Evolutionary conservation across 352 stramenopile species (phyloP).

Genomic region (Globisporangium spinosum): DNA sequence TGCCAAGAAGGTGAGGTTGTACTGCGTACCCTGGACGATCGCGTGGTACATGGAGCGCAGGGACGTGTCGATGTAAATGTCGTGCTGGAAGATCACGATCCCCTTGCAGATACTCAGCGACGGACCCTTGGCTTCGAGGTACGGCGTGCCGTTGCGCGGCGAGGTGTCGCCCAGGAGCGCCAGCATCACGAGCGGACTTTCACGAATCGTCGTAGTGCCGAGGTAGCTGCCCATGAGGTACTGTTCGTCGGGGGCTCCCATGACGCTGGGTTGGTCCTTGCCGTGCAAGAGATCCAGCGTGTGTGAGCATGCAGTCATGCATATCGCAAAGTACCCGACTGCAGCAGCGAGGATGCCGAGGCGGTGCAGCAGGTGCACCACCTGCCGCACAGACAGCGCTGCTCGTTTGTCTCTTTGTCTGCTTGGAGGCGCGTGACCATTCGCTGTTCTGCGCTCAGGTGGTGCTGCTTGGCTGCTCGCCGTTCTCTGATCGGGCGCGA

Average conservation of each 20-base stretch:
- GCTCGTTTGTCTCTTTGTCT: background rate
- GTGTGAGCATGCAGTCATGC: background rate
- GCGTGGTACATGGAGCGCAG: conserved; percentile 26
- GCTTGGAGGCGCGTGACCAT: background rate
- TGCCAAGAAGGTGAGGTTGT: conserved; percentile 32
- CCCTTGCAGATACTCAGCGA: conserved; percentile 11
- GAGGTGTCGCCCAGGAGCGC: conserved; percentile 26
- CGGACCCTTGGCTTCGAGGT: conserved; percentile 27
- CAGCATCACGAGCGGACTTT: conserved; percentile 30
- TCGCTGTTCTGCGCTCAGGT: background rate
- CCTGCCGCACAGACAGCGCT: background rate
- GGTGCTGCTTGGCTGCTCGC: too few species aligned
- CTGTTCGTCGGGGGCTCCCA: conserved; percentile 14
- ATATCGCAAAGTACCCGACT: background rate
- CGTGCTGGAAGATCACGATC: background rate
- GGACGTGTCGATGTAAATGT: conserved; percentile 38
- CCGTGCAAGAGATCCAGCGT: conserved; percentile 6
- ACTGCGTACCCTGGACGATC: conserved; percentile 24
- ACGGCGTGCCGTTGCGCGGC: conserved; percentile 30
- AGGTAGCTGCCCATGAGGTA: conserved; percentile 30
- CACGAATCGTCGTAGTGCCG: conserved; percentile 23
- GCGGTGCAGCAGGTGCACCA: conserved; percentile 6
- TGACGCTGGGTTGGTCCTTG: conserved; percentile 17
- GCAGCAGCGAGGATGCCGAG: background rate
- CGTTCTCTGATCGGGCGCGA: too few species aligned